Evolutionary conservation across 2,329 filamentous ascomycete species (phyloP), one percentile per base, ranked within the genome.

Genomic region (Fusarium sp.): DNA sequence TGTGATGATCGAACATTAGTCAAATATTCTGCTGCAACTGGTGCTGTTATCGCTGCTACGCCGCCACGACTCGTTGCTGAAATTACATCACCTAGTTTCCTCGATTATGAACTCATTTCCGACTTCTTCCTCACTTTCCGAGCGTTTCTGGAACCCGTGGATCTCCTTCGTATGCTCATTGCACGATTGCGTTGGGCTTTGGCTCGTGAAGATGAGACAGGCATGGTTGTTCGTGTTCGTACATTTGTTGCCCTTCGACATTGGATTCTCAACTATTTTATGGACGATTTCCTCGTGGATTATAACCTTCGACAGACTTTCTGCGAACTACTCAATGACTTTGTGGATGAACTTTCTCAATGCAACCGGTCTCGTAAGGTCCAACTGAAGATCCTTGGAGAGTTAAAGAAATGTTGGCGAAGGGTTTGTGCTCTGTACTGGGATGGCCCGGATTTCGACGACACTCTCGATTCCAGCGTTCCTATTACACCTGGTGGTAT

Each of bases 61-160:
- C 94, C 95, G 3, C 91, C 95, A 6, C 91, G 96, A 15, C 89
- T 99, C 40, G 93, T 99, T 53, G 95, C 95, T 15, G 95, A 99
- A 81, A 98, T 99, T 70, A 98, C 96, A 0, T 98, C 96, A 1
- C 94, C 96, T 18, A 94, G 90, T 53, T 98, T 98, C 78, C 89
- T 99, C 77, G 95, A 99, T 80, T 99, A 99, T 79, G 95, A 98
- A 77, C 87, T 99, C 8, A 89, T 99, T 7, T 98, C 96, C 2
- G 96, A 99, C 80, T 99, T 99, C 82, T 99, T 99, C 77, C 88
- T 99, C 26, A 98, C 96, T 0, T 99, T 94, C 78, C 93, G 96
- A 52, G 89, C 92, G 6, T 99, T 98, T 78, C 85, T 99, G 64
- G 90, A 93, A 15, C 86, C 92, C 1, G 85, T 86, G 23, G 92